These are phyloP conservation scores for Colletotrichum sp. DNA, from an alignment of 2,329 filamentous ascomycete genomes.

Conservation along the genomic window DNA sequence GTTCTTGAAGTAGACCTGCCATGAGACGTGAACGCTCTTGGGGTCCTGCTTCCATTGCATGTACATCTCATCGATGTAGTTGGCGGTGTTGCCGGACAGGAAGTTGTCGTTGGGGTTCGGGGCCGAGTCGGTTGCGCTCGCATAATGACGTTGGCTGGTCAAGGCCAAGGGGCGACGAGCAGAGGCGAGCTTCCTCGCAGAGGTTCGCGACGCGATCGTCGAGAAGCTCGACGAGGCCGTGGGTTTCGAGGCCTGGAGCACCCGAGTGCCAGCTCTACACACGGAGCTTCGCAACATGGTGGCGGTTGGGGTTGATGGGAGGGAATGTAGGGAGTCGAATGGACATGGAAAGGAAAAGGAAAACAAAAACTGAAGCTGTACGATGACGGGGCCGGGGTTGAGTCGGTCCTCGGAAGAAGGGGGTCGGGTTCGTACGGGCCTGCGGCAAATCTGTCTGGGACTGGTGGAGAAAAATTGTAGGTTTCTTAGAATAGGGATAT, in stretches of 20 bases:
- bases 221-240: conserved; percentile 46
- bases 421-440: conserved; percentile 17
- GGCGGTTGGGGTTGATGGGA: conserved; percentile 14
- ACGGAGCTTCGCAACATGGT: conserved; percentile 76
- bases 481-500: background rate
- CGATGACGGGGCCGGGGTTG: background rate
- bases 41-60: conserved; percentile 96
- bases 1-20: conserved; percentile 99
- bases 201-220: conserved; percentile 40
- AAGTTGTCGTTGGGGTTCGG: conserved; percentile 94
- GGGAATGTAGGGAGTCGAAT: background rate
- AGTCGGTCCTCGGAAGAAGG: conserved; percentile 16
- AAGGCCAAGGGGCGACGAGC: conserved; percentile 56
- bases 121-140: conserved; percentile 58
- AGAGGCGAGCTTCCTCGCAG: conserved; percentile 50
- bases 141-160: conserved; percentile 57
- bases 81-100: conserved; percentile 94
- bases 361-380: background rate
- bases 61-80: conserved; percentile 99
- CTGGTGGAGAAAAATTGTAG: conserved; percentile 11
- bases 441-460: conserved; percentile 10
- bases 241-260: conserved; percentile 61
- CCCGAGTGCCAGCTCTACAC: conserved; percentile 68
- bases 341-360: background rate
- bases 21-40: conserved; percentile 93